Base-by-base conservation (phyloP, 208 protist genomes). In the Tritrichomonas foetus region DNA sequence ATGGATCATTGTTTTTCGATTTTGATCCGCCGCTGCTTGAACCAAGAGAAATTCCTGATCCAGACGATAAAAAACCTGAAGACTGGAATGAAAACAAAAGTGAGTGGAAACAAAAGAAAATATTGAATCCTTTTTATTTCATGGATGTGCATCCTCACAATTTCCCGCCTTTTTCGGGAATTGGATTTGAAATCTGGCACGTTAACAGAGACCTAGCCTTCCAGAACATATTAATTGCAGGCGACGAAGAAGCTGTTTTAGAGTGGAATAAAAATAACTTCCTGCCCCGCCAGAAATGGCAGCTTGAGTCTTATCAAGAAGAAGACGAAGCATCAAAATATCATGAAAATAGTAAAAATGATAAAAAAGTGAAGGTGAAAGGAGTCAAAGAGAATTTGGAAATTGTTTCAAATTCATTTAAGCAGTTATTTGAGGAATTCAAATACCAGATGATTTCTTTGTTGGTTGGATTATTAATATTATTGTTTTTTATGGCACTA, bases 11-110 rank as follows among this genome's bases (percentile, higher is more conserved):
- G 9, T 47, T 93, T 25, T 55, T 66, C 9, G 94, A 95, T 64
- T 95, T 95, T 41, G 64, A 94, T 5, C 94, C 95, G 25, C 69
- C 95, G 0, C 47, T 96, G 20, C 74, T 94, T 49, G 92, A 93
- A 61, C 75, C 93, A 8, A 72, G 53, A 41, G 39, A n/a, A 61
- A 95, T 96, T 39, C 47, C 50, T 66, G 95, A 96, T 92, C 95
- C 95, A 25, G 72, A 75, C 20, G 95, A 94, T n/a, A 93, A 30
- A 16, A 96, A 96, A 78, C 95, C 95, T 16, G 53, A 36, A 33
- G 95, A 96, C 64, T 96, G 95, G 95, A 94, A 96, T 36, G 92
- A 94, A 57, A 49, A 92, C 47, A 94, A 95, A 66, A 95, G 95
- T 20, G 94, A 94, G 53, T 96, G 95, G 95, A 93, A 72, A 75